Conservation (phyloP, 306 rosid genomes). For the Alnus glutinosa region DNA sequence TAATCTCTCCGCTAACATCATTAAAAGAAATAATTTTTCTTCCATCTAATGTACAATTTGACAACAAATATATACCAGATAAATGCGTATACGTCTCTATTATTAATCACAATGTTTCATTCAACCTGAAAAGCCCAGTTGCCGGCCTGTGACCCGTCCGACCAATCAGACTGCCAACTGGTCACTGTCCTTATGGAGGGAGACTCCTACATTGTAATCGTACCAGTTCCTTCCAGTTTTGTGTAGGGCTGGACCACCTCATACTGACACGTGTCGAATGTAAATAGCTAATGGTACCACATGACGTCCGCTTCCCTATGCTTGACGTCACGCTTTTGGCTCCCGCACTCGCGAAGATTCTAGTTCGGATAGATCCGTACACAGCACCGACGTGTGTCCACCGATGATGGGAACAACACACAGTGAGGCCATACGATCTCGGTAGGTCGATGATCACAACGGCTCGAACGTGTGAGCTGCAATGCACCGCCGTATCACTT, state of each 20-base stretch:
- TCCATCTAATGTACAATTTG: no score
- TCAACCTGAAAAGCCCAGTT: background rate
- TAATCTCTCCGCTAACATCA: no score
- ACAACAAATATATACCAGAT: no score
- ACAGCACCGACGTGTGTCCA: conserved; percentile 24
- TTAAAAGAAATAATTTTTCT: no score
- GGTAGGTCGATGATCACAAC: background rate
- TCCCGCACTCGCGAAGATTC: conserved; percentile 23
- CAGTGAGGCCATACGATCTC: conserved; percentile 8
- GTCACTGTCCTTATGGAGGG: background rate
- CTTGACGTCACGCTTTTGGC: conserved; percentile 1
- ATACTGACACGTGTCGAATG: conserved; percentile 40
- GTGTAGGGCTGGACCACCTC: conserved; percentile 36
- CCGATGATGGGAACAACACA: background rate
- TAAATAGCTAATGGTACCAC: background rate
- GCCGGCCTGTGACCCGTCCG: background rate
- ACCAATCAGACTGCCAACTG: background rate
- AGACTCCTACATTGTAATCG: background rate
- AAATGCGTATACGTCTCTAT: no score
- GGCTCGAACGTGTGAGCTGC: conserved; percentile 25
- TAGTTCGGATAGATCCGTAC: conserved; percentile 19
- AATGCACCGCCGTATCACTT: conserved; percentile 34
- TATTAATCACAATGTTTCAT: no score
- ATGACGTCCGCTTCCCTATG: background rate
- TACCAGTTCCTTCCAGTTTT: conserved; percentile 5